A percentile compares a stretch with the other conserved stretches of the same genome.
phyloP scores from a whole-genome alignment of 1,284 basidiomycete genomes.

The Xanthoconium separans region DNA sequence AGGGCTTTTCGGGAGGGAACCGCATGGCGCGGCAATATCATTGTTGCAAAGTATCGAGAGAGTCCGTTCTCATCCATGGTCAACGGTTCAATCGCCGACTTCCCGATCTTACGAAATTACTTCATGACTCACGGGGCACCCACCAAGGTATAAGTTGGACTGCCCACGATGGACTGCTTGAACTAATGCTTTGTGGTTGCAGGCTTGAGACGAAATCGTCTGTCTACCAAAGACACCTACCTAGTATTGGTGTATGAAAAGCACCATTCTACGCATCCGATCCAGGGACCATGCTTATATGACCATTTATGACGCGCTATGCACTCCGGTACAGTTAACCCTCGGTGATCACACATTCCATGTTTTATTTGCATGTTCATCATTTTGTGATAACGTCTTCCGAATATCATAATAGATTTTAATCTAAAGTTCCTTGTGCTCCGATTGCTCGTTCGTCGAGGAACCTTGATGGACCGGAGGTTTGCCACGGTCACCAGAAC shows the following conservation, averaged over 20 bases:
- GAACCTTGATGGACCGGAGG: constrained; percentile 11
- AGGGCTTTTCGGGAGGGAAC: constrained; percentile 51
- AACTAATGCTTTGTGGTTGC: constrained; percentile 29
- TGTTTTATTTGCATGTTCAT: constrained; percentile 26
- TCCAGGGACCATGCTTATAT: constrained; percentile 27
- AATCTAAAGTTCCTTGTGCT: constrained; percentile 41
- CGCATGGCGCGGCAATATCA: constrained; percentile 77
- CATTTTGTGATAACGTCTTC: constrained; percentile 21
- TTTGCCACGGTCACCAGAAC: constrained; percentile 7
- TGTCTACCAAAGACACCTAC: background rate
- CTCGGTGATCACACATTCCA: constrained; percentile 19
- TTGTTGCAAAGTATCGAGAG: constrained; percentile 73
- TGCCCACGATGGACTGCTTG: constrained; percentile 19
- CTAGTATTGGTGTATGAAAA: background rate
- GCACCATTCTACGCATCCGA: constrained; percentile 3
- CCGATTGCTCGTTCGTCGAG: constrained; percentile 12
- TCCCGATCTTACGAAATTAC: constrained; percentile 76
- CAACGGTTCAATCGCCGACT: constrained; percentile 75
- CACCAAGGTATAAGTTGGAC: constrained; percentile 31
- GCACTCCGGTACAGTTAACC: constrained; percentile 1
- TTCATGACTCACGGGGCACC: constrained; percentile 62
- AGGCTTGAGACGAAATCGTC: constrained; percentile 28
- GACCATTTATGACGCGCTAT: constrained; percentile 30
- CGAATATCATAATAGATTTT: constrained; percentile 13
- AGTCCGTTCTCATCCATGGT: constrained; percentile 66